Evolutionary conservation across 2,329 filamentous ascomycete species (phyloP), one percentile per base, ranked within the genome.

Genomic region (Colletotrichum sansevieriae): DNA sequence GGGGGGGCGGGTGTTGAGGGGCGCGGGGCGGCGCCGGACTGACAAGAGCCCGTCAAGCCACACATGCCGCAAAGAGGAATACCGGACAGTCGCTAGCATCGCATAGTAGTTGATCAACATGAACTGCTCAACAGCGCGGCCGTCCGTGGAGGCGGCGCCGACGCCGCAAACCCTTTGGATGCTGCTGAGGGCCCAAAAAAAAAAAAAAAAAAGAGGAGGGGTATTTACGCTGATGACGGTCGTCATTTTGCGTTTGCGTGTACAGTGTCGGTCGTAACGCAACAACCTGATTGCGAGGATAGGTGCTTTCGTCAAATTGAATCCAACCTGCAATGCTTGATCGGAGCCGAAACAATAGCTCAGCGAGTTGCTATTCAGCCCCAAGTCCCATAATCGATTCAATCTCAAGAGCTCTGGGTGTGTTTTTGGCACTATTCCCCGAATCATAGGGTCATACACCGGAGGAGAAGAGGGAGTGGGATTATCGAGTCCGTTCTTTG

Each of bases 381-480:
- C 58, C 44, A 41, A 35, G 39, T 56, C 49, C 35, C 33, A 12
- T 58, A 22, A n/a, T n/a, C 44, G 47, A 25, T 44, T 54, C 35
- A 47, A 43, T 65, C 54, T 44, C 61, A 55, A 35, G 22, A 68
- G 61, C 61, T 68, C 54, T 65, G 65, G 62, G 60, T 51, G 65
- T 64, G 61, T 39, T 13, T 47, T 15, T 51, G n/a, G 10, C 18
- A 15, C 29, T 20, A 22, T 43, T 54, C 46, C 49, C 47, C 65
- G 37, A 64, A 65, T 65, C 39, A 59, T 15, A 43, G 29, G 12
- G 33, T 20, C 22, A 41, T 25, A 22, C 29, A 39, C 41, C 15
- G 33, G 7, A 33, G 18, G 9, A 15, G 33, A 25, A 25, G 8
- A 25, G 33, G 62, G 65, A 39, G 65, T 68, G 65, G 20, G 33